Conservation (phyloP, 805 yeast species). For the Wickerhamomyces tratensis region DNA sequence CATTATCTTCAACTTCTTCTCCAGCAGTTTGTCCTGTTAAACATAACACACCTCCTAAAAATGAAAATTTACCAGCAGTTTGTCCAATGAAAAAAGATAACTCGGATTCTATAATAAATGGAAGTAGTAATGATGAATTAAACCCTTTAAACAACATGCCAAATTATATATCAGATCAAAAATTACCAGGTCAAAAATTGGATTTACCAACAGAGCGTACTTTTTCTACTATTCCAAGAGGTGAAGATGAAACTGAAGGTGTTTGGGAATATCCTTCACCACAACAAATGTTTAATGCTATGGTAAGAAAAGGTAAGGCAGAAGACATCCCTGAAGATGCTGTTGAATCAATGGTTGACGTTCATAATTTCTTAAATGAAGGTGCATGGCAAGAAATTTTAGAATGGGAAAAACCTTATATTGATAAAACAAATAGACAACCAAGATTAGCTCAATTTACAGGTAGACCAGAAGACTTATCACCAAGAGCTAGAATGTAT, state of each 20-base stretch:
- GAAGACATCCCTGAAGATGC: constrained; percentile 91
- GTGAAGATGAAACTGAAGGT: constrained; percentile 52
- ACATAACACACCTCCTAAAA: constrained; percentile 13
- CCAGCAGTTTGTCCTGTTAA: constrained; percentile 31
- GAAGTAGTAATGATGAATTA: constrained; percentile 18
- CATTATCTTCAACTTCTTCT: constrained; percentile 10
- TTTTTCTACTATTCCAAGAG: constrained; percentile 79
- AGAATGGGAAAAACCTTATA: constrained; percentile 80
- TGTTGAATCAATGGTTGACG: constrained; percentile 93
- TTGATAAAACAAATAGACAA: constrained; percentile 38
- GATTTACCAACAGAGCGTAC: constrained; percentile 79
- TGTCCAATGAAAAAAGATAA: constrained; percentile 28
- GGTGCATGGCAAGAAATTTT: constrained; percentile 96
- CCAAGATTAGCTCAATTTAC: constrained; percentile 83
- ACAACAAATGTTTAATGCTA: constrained; percentile 97
- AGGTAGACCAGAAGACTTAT: constrained; percentile 81
- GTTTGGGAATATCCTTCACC: constrained; percentile 99
- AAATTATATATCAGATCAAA: constrained; percentile 47
- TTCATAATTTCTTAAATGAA: constrained; percentile 92
- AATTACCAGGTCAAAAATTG: constrained; percentile 72
- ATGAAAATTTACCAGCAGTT: constrained; percentile 21
- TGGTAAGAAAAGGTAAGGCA: constrained; percentile 87
- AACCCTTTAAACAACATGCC: constrained; percentile 94
- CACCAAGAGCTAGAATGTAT: constrained; percentile 77
- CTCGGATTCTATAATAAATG: constrained; percentile 1